Evolutionary conservation across 2,329 filamentous ascomycete species (phyloP).

Genomic region (Exophiala mesophila): DNA sequence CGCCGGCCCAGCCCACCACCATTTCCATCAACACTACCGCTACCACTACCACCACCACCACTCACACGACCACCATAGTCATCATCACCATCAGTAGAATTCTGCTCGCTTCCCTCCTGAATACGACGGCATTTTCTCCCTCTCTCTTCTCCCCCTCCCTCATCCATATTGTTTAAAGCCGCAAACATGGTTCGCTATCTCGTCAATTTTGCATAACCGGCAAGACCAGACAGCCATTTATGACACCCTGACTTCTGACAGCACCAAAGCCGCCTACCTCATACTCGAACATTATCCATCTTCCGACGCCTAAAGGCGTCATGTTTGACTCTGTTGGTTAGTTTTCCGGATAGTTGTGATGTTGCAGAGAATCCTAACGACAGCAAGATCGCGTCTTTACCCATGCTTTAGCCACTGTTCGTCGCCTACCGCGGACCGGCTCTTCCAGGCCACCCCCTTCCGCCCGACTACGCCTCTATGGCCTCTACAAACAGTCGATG

Average conservation of each 20-base stretch:
- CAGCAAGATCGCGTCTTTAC: slow-evolving; percentile 91
- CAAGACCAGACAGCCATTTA: neutral
- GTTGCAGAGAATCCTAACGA: no score
- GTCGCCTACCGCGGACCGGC: slow-evolving; percentile 92
- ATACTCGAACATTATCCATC: neutral
- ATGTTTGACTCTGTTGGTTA: slow-evolving; percentile 47
- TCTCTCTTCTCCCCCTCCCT: no score
- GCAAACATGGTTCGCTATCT: neutral
- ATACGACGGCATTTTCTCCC: no score
- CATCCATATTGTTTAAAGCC: no score
- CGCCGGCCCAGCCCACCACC: no score
- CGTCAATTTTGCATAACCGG: neutral
- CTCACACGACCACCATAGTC: no score
- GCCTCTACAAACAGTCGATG: slow-evolving; percentile 98
- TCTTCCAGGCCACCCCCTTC: slow-evolving; percentile 78
- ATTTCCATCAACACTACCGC: no score
- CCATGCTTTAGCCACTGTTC: slow-evolving; percentile 97
- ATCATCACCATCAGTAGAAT: no score
- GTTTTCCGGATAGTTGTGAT: no score
- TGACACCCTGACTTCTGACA: neutral
- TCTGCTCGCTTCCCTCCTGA: no score
- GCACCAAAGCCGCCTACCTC: neutral
- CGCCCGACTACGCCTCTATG: slow-evolving; percentile 89
- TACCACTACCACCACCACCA: no score
- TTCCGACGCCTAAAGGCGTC: slow-evolving; percentile 17